A percentile compares a stretch with the other conserved stretches of the same genome.
Conservation (phyloP, 2,329 filamentous ascomycete genomes). For the Exophiala oligosperma region DNA sequence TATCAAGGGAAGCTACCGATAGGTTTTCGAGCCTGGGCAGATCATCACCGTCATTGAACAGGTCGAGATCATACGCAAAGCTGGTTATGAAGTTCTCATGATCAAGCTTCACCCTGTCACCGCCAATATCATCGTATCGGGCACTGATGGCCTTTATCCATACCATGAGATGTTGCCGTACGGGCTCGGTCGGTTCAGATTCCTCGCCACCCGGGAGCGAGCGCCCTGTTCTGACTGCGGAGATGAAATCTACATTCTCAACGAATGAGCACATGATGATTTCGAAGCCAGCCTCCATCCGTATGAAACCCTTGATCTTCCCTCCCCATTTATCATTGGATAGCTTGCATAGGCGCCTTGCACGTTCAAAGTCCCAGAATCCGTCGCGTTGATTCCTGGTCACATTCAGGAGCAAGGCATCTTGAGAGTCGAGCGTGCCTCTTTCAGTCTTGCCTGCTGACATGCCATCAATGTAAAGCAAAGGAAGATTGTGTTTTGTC, state of each 20-base stretch:
- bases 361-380: constrained; percentile 54
- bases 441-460: constrained; percentile 64
- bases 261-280: constrained; percentile 67
- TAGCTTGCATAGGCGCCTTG: constrained; percentile 57
- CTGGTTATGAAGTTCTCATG: constrained; percentile 52
- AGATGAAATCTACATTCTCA: constrained; percentile 38
- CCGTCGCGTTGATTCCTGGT: constrained; percentile 21
- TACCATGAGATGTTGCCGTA: constrained; percentile 1
- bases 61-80: constrained; percentile 44
- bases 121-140: constrained; percentile 32
- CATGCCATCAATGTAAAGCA: constrained; percentile 71
- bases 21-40: constrained; percentile 43
- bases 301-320: constrained; percentile 62
- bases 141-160: constrained; percentile 22
- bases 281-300: constrained; percentile 71
- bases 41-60: constrained; percentile 40
- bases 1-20: constrained; percentile 35
- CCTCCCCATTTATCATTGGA: constrained; percentile 50
- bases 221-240: constrained; percentile 32
- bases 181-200: background rate
- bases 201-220: background rate
- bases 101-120: constrained; percentile 45
- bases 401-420: constrained; percentile 56
- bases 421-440: constrained; percentile 69
- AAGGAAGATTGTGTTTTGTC: constrained; percentile 56